Conservation (phyloP, 164 flowering plant species). For the Annona squamosa region DNA sequence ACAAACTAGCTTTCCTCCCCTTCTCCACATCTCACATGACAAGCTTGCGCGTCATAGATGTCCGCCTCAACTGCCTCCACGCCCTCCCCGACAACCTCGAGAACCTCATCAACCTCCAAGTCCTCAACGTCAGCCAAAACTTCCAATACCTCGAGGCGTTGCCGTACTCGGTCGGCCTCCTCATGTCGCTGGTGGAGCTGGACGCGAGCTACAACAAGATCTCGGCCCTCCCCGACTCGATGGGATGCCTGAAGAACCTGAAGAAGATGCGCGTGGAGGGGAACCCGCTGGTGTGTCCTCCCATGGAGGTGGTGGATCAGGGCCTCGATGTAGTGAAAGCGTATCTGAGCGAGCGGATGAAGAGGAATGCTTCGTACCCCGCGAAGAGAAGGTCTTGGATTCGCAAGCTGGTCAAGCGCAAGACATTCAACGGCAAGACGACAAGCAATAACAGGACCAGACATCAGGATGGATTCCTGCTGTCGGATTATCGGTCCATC, state of each 20-base stretch:
- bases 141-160: slow-evolving; percentile 62
- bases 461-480: slow-evolving; percentile 27
- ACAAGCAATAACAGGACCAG: slow-evolving; percentile 12
- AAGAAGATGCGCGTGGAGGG: slow-evolving; percentile 69
- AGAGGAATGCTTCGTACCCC: slow-evolving; percentile 13
- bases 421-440: slow-evolving; percentile 43
- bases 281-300: slow-evolving; percentile 76
- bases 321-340: slow-evolving; percentile 49
- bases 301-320: slow-evolving; percentile 52
- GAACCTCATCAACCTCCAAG: slow-evolving; percentile 62
- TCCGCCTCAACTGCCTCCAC: slow-evolving; percentile 74
- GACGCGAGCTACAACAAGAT: slow-evolving; percentile 87
- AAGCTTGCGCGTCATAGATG: slow-evolving; percentile 57
- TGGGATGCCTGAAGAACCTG: slow-evolving; percentile 62
- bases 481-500: slow-evolving; percentile 42
- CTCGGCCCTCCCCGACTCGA: slow-evolving; percentile 49
- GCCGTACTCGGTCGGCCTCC: slow-evolving; percentile 83
- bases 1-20: slow-evolving; percentile 68
- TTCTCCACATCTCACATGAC: slow-evolving; percentile 59
- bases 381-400: slow-evolving; percentile 52
- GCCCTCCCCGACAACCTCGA: slow-evolving; percentile 79
- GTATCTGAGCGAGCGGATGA: slow-evolving; percentile 60
- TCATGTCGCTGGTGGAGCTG: slow-evolving; percentile 59
- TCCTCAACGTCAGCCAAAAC: slow-evolving; percentile 84
- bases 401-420: slow-evolving; percentile 42